These are phyloP conservation scores for Penicillium sp. DNA, from an alignment of 2,329 filamentous ascomycete species.

Conservation along the genomic window DNA sequence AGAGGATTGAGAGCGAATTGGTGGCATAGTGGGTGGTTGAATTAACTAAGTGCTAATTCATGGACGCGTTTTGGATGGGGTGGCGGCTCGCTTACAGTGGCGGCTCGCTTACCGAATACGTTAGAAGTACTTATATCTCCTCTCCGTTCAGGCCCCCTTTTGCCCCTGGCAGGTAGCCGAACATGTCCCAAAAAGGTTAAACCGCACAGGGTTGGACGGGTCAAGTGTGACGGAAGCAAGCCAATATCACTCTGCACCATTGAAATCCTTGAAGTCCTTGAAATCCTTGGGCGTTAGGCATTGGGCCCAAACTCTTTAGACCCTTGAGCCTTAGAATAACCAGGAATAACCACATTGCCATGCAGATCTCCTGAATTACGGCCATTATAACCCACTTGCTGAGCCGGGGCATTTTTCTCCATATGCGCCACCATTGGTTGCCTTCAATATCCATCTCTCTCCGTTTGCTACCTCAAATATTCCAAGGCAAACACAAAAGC, in stretches of 20 bases:
- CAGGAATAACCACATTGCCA: too few species aligned
- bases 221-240: conserved; percentile 4
- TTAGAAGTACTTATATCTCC: neutral
- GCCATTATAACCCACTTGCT: neutral
- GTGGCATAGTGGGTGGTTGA: too few species aligned
- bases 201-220: neutral
- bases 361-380: neutral
- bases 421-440: neutral
- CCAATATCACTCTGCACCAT: neutral
- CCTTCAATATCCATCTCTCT: neutral
- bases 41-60: too few species aligned
- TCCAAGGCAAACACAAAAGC: neutral
- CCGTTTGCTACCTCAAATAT: neutral
- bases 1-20: too few species aligned
- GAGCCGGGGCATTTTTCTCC: neutral
- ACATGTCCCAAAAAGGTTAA: conserved; percentile 6
- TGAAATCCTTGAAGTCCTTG: too few species aligned
- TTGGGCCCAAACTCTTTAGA: neutral
- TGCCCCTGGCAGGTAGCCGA: conserved; percentile 6
- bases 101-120: too few species aligned
- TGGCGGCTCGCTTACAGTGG: too few species aligned
- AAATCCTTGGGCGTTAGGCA: neutral
- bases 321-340: neutral
- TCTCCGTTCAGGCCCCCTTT: neutral
- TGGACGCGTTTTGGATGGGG: too few species aligned